Conservation (phyloP, 176 grass and related monocot genomes). For the Cenchrus fungigraminus region DNA sequence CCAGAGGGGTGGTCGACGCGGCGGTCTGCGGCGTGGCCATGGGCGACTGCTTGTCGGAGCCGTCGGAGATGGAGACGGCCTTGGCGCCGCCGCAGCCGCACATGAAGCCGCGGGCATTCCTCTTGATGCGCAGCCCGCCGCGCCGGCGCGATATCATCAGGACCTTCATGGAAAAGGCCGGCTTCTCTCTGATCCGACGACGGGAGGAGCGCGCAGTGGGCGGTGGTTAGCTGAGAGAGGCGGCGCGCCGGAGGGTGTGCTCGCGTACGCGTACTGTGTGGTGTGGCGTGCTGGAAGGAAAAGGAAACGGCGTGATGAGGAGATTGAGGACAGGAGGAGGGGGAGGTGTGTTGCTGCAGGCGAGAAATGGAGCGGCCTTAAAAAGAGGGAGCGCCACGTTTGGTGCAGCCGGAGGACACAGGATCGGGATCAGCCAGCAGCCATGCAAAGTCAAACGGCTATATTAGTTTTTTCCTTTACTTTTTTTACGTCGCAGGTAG, state of each 20-base stretch:
- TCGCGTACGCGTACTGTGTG: neutral
- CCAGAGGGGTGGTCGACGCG: neutral
- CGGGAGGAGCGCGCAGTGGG: neutral
- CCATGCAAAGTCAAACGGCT: conserved; percentile 52
- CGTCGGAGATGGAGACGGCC: conserved; percentile 57
- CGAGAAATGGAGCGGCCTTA: conserved; percentile 13
- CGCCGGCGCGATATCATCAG: conserved; percentile 32
- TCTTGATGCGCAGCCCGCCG: conserved; percentile 41
- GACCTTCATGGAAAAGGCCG: conserved; percentile 19
- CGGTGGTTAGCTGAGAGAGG: no score
- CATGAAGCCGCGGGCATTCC: conserved; percentile 54
- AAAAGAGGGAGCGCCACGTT: conserved; percentile 24
- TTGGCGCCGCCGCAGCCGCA: conserved; percentile 63
- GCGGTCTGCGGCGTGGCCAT: conserved; percentile 42
- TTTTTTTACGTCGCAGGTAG: neutral
- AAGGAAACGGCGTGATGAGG: neutral
- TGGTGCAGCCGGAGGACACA: neutral
- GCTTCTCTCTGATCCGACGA: neutral
- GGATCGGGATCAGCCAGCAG: neutral
- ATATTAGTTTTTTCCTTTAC: conserved; percentile 20
- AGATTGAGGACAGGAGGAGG: neutral
- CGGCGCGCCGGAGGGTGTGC: neutral
- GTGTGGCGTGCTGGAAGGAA: neutral
- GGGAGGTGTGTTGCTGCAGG: neutral
- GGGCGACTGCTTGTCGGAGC: conserved; percentile 51